Percentiles rank a stretch among this genome's conserved stretches.
phyloP scores from a whole-genome alignment of 257 asterid species.

The Solanum corneliomulleri region DNA sequence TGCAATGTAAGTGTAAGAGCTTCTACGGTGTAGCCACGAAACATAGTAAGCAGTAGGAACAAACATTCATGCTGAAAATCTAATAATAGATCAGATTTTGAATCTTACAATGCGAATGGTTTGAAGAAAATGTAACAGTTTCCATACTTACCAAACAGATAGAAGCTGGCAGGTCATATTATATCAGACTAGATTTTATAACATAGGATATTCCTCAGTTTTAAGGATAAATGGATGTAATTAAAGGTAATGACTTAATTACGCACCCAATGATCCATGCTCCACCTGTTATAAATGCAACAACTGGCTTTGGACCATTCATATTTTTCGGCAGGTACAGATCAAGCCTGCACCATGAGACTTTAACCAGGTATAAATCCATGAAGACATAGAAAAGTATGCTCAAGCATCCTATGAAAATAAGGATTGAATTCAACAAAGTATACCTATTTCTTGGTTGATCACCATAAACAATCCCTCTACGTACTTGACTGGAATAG shows the following conservation, averaged over 20 bases:
- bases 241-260: background rate
- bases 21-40: background rate
- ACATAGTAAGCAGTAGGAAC: background rate
- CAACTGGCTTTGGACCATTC: constrained; percentile 78
- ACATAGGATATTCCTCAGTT: background rate
- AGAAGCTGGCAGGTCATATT: background rate
- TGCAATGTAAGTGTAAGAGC: background rate
- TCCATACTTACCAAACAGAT: background rate
- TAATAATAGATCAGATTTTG: background rate
- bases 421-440: background rate
- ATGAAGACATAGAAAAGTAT: background rate
- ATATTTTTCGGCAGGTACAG: constrained; percentile 63
- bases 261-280: constrained; percentile 97
- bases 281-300: constrained; percentile 98
- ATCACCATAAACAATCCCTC: constrained; percentile 84
- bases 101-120: background rate
- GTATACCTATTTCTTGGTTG: constrained; percentile 85
- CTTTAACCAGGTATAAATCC: background rate
- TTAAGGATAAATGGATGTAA: background rate
- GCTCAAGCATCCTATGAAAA: background rate
- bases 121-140: background rate
- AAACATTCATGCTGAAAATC: background rate
- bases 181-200: background rate
- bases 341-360: constrained; percentile 58
- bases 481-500: constrained; percentile 56